Evolutionary conservation across 345 rosid species (phyloP), one percentile per base, ranked within the genome.

Genomic region (Turnera subulata): DNA sequence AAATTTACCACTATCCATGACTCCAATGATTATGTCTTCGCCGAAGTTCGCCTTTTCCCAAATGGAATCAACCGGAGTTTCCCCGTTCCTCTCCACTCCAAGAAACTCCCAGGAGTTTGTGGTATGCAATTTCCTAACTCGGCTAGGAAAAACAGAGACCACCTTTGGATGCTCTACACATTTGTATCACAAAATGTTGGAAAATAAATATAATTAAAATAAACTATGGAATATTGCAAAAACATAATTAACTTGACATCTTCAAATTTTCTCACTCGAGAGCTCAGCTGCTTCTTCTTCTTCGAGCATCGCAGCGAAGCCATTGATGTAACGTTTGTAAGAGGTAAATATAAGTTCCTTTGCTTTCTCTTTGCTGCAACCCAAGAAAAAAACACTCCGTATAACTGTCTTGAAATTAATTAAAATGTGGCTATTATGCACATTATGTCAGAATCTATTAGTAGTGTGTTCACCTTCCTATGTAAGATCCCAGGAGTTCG

Each of bases 91-190:
- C 56, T 70, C 74, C 10, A 70, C 38, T 29, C 83, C 75, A 59
- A 84, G 72, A 53, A 87, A 87, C 38, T 67, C 62, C 95, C 91
- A 84, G 44, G 95, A 82, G 14, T 60, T 75, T 50, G 95, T 87
- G 1, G 89, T 87, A 11, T 79, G 91, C 10, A 76, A 22, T 21
- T 73, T 66, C 50, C 69, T 73, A 51, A 73, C 82, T 55, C 67
- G 73, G 77, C 77, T 80, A 61, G 56, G 53, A 69, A 84, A 79
- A 29, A 87, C 76, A 14, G 89, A 80, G 12, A 79, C 58, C 6
- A 82, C 91, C 33, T 68, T 46, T 43, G 86, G 89, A 55, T 82
- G 82, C 38, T 76, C 91, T 84, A 68, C 62, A 55, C 8, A 39
- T 11, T 6, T 4, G 48, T n/a, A 29, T 29, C 2, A 13, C 57